phyloP scores from a whole-genome alignment of 2,329 filamentous ascomycete genomes.

The Calonectria multiphialidica region DNA sequence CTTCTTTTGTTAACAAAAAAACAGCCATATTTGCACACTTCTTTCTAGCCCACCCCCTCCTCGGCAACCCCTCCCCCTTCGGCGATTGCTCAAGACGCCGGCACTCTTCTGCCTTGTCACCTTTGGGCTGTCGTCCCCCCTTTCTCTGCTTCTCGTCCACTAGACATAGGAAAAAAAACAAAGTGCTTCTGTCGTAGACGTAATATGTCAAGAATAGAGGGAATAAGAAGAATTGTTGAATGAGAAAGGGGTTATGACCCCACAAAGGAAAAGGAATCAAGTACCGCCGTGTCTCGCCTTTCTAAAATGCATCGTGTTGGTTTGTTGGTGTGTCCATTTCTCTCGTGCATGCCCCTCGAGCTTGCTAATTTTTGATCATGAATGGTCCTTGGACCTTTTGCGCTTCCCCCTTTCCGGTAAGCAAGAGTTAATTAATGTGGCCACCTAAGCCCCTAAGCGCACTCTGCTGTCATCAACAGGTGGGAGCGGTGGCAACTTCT shows the following conservation, averaged over 20 bases:
- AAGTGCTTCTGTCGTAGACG: constrained; percentile 36
- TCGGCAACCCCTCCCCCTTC: constrained; percentile 8
- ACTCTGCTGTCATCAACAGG: constrained; percentile 42
- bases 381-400: constrained; percentile 27
- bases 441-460: constrained; percentile 49
- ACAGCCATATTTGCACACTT: constrained; percentile 43
- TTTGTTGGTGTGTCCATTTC: constrained; percentile 40
- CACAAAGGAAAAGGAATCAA: constrained; percentile 30
- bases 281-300: constrained; percentile 42
- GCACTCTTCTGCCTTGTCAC: neutral
- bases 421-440: constrained; percentile 35
- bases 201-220: constrained; percentile 38
- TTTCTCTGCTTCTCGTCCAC: constrained; percentile 23
- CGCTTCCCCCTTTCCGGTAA: constrained; percentile 32
- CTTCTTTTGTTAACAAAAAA: constrained; percentile 45
- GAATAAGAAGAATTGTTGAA: constrained; percentile 36
- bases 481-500: constrained; percentile 70
- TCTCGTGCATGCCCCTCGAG: constrained; percentile 39
- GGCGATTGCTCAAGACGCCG: neutral
- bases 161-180: constrained; percentile 38
- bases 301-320: constrained; percentile 43
- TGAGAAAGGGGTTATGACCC: constrained; percentile 26
- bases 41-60: constrained; percentile 19
- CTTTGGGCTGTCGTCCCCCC: constrained; percentile 13
- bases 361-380: constrained; percentile 42